These are phyloP conservation scores for Annona cherimola DNA, from an alignment of 164 flowering plant species.

Conservation along the genomic window DNA sequence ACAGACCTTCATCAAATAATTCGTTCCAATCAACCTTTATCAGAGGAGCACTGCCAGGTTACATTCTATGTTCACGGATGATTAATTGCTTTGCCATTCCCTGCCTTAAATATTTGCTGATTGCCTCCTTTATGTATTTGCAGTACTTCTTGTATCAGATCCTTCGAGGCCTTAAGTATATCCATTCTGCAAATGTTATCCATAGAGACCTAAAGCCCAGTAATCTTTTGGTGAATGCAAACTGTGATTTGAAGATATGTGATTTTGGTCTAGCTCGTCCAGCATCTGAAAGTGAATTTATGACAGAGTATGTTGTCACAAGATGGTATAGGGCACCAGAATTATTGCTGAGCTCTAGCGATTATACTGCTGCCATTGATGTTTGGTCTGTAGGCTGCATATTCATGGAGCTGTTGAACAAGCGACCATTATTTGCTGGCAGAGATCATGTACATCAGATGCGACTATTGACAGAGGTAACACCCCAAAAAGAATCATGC, in stretches of 20 bases:
- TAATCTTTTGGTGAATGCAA: slow-evolving; percentile 83
- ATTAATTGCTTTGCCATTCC: neutral
- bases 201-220: slow-evolving; percentile 95
- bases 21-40: slow-evolving; percentile 76
- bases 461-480: slow-evolving; percentile 84
- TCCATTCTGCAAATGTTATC: slow-evolving; percentile 89
- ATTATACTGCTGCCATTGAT: slow-evolving; percentile 93
- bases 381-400: slow-evolving; percentile 99
- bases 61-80: neutral
- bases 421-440: slow-evolving; percentile 80
- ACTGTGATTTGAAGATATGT: slow-evolving; percentile 82
- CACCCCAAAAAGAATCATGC: slow-evolving; percentile 1
- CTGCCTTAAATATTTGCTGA: slow-evolving; percentile 9
- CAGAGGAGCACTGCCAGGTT: slow-evolving; percentile 95
- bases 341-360: slow-evolving; percentile 73
- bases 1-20: slow-evolving; percentile 96
- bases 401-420: slow-evolving; percentile 86
- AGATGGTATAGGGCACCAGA: slow-evolving; percentile 99
- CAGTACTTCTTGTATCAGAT: slow-evolving; percentile 96
- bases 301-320: slow-evolving; percentile 97
- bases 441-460: slow-evolving; percentile 89
- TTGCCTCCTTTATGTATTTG: slow-evolving; percentile 13
- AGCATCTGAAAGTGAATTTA: slow-evolving; percentile 63
- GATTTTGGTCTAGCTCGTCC: slow-evolving; percentile 97
- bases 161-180: slow-evolving; percentile 87